Percentiles rank a stretch among this genome's conserved stretches.
phyloP scores from a whole-genome alignment of 2,329 filamentous ascomycete genomes.

The Claviceps paspali region DNA sequence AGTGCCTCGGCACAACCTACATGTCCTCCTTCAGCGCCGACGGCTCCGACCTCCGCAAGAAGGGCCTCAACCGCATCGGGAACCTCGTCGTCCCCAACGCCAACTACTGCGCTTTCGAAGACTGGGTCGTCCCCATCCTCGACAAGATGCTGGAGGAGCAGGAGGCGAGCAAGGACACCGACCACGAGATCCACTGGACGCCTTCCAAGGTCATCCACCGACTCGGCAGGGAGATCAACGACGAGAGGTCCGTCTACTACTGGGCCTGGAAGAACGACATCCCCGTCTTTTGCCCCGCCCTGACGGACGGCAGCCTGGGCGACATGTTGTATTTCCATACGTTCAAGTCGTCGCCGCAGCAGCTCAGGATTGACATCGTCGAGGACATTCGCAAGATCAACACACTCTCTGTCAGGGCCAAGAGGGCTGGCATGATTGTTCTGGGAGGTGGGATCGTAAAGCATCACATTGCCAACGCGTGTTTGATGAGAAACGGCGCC shows the following conservation, averaged over 20 bases:
- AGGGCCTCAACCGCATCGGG: constrained; percentile 88
- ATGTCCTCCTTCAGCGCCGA: constrained; percentile 69
- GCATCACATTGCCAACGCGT: constrained; percentile 96
- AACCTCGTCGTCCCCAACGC: constrained; percentile 92
- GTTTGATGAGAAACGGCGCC: constrained; percentile 91
- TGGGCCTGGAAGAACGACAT: constrained; percentile 97
- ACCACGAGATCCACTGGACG: constrained; percentile 73
- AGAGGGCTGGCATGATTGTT: constrained; percentile 86
- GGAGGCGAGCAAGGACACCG: constrained; percentile 56
- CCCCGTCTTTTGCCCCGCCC: constrained; percentile 87
- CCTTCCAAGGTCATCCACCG: constrained; percentile 83
- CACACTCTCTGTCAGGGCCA: constrained; percentile 74
- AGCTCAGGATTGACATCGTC: constrained; percentile 79
- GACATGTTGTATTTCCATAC: constrained; percentile 99
- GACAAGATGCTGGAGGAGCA: constrained; percentile 90
- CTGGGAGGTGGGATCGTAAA: constrained; percentile 91
- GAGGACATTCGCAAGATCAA: constrained; percentile 90
- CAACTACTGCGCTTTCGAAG: constrained; percentile 92
- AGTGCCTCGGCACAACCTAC: constrained; percentile 89
- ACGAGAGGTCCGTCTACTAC: constrained; percentile 84
- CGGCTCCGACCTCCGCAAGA: constrained; percentile 63
- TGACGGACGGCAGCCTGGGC: constrained; percentile 88
- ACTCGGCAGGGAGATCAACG: constrained; percentile 84
- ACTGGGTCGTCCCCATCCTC: constrained; percentile 94
- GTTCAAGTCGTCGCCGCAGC: constrained; percentile 70